Conservation (phyloP, 1,284 basidiomycete genomes). For the Papiliotrema fonsecae region DNA sequence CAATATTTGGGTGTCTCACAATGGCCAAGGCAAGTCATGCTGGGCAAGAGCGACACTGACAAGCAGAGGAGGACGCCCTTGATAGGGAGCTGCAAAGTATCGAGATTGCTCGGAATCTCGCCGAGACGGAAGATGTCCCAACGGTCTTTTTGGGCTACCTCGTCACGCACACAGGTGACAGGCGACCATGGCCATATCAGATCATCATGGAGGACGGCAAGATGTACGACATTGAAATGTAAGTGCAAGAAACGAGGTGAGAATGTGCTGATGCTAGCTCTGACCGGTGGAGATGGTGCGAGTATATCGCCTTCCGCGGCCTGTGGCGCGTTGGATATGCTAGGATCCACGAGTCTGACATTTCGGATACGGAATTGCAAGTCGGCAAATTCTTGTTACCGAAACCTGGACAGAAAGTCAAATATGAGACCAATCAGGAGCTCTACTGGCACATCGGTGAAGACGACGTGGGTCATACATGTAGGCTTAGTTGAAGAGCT, state of each 20-base stretch:
- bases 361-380: slow-evolving; percentile 47
- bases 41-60: not conserved
- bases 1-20: slow-evolving; percentile 80
- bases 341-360: slow-evolving; percentile 37
- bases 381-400: slow-evolving; percentile 76
- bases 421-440: slow-evolving; percentile 59
- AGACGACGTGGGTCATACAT: slow-evolving; percentile 49
- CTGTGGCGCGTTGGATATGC: slow-evolving; percentile 65
- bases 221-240: slow-evolving; percentile 55
- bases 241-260: slow-evolving; percentile 5
- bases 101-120: slow-evolving; percentile 76
- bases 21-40: slow-evolving; percentile 70
- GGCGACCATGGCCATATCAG: slow-evolving; percentile 75
- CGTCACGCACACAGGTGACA: slow-evolving; percentile 70
- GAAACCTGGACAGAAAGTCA: slow-evolving; percentile 54
- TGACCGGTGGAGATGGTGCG: slow-evolving; percentile 58
- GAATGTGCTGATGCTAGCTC: slow-evolving; percentile 3
- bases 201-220: slow-evolving; percentile 55
- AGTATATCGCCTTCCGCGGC: slow-evolving; percentile 80
- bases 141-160: slow-evolving; percentile 79
- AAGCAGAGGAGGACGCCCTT: slow-evolving; percentile 72
- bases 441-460: slow-evolving; percentile 65
- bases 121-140: slow-evolving; percentile 65
- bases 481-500: not conserved
- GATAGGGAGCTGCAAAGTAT: slow-evolving; percentile 84